These are phyloP conservation scores for Drechslera avenae DNA, from an alignment of 2,329 filamentous ascomycete species.

Conservation along the genomic window DNA sequence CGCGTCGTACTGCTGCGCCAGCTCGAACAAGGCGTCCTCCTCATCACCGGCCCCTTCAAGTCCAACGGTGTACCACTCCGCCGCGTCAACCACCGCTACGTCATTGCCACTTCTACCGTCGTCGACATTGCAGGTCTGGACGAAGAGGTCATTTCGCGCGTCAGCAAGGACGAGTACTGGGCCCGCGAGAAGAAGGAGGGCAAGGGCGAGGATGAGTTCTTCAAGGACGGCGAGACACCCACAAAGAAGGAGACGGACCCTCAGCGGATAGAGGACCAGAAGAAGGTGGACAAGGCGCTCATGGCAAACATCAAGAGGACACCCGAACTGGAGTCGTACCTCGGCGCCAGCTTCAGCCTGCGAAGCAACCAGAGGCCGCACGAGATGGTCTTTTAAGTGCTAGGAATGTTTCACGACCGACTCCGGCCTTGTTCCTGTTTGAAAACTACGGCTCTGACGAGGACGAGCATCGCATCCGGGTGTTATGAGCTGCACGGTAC, in stretches of 20 bases:
- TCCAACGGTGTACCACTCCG: conserved; percentile 98
- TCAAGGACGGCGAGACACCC: conserved; percentile 92
- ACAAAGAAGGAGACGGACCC: conserved; percentile 91
- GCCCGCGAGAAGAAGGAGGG: conserved; percentile 90
- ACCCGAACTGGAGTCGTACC: conserved; percentile 87
- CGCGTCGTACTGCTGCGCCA: conserved; percentile 97
- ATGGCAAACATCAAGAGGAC: conserved; percentile 97
- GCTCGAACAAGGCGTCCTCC: conserved; percentile 93
- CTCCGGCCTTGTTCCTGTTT: background rate
- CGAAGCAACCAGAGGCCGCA: conserved; percentile 98
- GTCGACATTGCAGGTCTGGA: conserved; percentile 85
- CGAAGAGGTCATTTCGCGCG: conserved; percentile 72
- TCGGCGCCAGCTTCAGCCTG: conserved; percentile 93
- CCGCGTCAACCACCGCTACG: conserved; percentile 88
- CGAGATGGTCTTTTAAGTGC: conserved; percentile 89
- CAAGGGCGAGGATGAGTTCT: conserved; percentile 96
- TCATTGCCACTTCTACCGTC: conserved; percentile 85
- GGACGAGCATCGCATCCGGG: conserved; percentile 2
- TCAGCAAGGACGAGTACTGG: conserved; percentile 86
- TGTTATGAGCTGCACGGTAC: conserved; percentile 4
- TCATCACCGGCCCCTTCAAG: conserved; percentile 99
- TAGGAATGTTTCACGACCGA: background rate
- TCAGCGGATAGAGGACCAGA: conserved; percentile 94
- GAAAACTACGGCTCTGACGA: background rate
- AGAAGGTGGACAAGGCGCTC: conserved; percentile 94